These are phyloP conservation scores for Metrosideros polymorpha DNA, from an alignment of 441 rosid genomes.

Conservation along the genomic window DNA sequence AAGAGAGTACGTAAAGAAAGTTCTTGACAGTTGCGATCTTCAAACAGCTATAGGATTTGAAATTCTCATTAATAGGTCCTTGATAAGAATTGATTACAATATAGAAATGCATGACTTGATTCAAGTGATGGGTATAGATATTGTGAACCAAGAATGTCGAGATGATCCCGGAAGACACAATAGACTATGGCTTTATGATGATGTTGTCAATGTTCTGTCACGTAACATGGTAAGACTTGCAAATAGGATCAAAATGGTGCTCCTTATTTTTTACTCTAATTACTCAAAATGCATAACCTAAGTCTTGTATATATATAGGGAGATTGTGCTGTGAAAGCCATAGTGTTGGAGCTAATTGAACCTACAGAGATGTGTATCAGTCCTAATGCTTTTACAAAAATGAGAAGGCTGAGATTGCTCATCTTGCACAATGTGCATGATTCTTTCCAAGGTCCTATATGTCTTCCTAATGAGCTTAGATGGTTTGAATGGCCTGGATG, in stretches of 20 bases:
- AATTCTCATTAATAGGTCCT: not conserved
- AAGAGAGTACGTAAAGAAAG: not conserved
- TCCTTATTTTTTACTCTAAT: not conserved
- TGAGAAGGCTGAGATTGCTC: not conserved
- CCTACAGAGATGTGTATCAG: no score
- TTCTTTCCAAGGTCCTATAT: not conserved
- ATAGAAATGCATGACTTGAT: not conserved
- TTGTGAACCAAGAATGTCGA: not conserved
- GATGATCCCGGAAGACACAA: rapidly evolving
- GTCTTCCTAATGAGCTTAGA: not conserved
- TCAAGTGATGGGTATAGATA: not conserved
- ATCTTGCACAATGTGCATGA: not conserved
- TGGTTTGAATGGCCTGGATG: not conserved
- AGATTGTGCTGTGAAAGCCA: no score
- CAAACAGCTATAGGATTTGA: not conserved
- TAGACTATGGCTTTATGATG: not conserved
- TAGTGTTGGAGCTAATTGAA: no score
- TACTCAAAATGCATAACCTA: not conserved
- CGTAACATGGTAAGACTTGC: not conserved
- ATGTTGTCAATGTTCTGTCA: not conserved
- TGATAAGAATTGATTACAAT: not conserved
- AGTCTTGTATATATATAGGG: not conserved
- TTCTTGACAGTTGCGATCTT: not conserved
- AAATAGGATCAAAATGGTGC: not conserved
- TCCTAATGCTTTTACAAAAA: no score